These are phyloP conservation scores for Aspergillus felis DNA, from an alignment of 2,329 filamentous ascomycete species.

Conservation along the genomic window DNA sequence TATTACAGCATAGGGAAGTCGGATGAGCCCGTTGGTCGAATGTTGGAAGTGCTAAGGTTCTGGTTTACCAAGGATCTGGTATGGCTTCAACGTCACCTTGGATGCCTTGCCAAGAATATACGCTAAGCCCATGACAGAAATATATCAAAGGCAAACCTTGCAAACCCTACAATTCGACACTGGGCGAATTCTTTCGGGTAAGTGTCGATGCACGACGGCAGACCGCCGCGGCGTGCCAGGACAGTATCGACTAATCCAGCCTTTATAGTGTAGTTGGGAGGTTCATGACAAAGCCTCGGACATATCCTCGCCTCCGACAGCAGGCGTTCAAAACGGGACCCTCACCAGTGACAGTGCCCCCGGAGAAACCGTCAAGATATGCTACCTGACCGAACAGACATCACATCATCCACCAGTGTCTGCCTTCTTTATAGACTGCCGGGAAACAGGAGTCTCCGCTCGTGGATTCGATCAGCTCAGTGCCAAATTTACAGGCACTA, in stretches of 20 bases:
- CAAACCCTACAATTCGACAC: constrained; percentile 96
- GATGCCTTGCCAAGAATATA: background rate
- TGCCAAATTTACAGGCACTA: constrained; percentile 96
- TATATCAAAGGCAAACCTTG: constrained; percentile 98
- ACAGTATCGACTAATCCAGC: background rate
- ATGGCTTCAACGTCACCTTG: constrained; percentile 18
- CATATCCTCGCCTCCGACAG: constrained; percentile 44
- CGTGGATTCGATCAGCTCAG: constrained; percentile 93
- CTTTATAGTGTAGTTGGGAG: constrained; percentile 82
- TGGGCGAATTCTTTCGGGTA: constrained; percentile 96
- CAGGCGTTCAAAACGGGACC: constrained; percentile 31
- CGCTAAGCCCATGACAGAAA: constrained; percentile 55
- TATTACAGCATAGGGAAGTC: constrained; percentile 70
- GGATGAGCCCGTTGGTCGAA: constrained; percentile 84
- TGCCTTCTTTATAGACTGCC: constrained; percentile 89
- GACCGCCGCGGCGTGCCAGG: background rate
- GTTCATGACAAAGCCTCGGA: constrained; percentile 72
- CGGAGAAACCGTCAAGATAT: constrained; percentile 66
- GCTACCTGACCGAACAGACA: constrained; percentile 95
- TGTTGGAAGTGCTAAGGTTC: constrained; percentile 90
- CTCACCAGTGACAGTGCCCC: constrained; percentile 30
- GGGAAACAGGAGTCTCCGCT: constrained; percentile 81
- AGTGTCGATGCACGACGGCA: constrained; percentile 23
- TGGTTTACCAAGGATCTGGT: constrained; percentile 98
- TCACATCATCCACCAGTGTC: constrained; percentile 97